These are phyloP conservation scores for Sporothrix phasma DNA, from an alignment of 2,329 filamentous ascomycete genomes.

Conservation along the genomic window DNA sequence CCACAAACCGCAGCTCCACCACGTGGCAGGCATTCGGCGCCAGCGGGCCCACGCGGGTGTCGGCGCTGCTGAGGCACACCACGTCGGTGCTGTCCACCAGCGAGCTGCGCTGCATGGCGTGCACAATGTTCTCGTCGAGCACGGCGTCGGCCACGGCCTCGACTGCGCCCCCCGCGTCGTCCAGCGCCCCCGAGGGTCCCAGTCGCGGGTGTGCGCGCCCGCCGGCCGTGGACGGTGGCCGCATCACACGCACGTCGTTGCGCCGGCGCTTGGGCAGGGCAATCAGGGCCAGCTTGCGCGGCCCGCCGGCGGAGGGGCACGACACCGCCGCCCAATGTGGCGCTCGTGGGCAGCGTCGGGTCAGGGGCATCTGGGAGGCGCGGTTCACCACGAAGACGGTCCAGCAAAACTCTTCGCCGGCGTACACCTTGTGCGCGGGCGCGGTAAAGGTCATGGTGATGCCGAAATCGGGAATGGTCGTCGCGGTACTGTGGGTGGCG, in stretches of 20 bases:
- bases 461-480: conserved; percentile 50
- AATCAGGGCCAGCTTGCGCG: conserved; percentile 60
- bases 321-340: not conserved
- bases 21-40: conserved; percentile 64
- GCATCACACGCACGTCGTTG: conserved; percentile 42
- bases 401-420: conserved; percentile 62
- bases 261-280: conserved; percentile 56
- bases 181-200: conserved; percentile 2
- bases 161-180: conserved; percentile 1
- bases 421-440: conserved; percentile 44
- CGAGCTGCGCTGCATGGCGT: conserved; percentile 59
- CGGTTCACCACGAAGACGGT: conserved; percentile 68
- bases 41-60: conserved; percentile 63
- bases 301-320: conserved; percentile 24
- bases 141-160: conserved; percentile 52
- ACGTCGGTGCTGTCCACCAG: conserved; percentile 55
- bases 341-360: conserved; percentile 15
- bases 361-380: conserved; percentile 32
- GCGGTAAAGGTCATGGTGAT: conserved; percentile 67
- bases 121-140: conserved; percentile 60
- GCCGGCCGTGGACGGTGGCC: conserved; percentile 45
- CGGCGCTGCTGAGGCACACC: conserved; percentile 62
- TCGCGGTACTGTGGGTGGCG: conserved; percentile 33
- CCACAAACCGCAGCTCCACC: conserved; percentile 61
- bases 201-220: conserved; percentile 9